phyloP scores from a whole-genome alignment of 176 grass and related monocot species.

The Musa troglodytarum region DNA sequence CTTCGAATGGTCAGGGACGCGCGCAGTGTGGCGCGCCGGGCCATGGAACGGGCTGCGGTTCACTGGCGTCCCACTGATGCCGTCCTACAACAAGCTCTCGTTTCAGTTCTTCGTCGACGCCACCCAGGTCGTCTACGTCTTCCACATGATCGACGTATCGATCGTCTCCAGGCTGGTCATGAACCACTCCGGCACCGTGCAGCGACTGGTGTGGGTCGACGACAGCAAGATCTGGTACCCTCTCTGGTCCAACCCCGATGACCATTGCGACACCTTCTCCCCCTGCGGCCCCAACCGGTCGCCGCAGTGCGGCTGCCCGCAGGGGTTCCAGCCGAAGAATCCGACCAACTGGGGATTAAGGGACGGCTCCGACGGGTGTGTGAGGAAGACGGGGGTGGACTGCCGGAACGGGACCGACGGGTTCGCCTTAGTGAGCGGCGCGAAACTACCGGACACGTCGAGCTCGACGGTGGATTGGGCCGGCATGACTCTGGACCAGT shows the following conservation, averaged over 20 bases:
- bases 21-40: slow-evolving; percentile 3
- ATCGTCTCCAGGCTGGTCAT: slow-evolving; percentile 7
- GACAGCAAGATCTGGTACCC: not conserved
- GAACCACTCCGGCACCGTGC: slow-evolving; percentile 33
- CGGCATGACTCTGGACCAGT: slow-evolving; percentile 36
- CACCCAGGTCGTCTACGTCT: slow-evolving; percentile 44
- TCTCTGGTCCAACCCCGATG: slow-evolving; percentile 22
- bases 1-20: slow-evolving; percentile 11
- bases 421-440: too few relatives aligned
- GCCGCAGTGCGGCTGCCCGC: too few relatives aligned
- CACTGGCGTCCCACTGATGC: slow-evolving; percentile 63
- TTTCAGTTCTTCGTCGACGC: slow-evolving; percentile 37
- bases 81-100: slow-evolving; percentile 40
- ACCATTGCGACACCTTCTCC: not conserved
- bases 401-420: too few relatives aligned
- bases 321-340: too few relatives aligned
- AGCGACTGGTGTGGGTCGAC: slow-evolving; percentile 32
- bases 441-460: slow-evolving; percentile 53
- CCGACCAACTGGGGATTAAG: too few relatives aligned
- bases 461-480: slow-evolving; percentile 38
- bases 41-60: slow-evolving; percentile 30
- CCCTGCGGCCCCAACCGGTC: too few relatives aligned
- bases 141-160: not conserved
- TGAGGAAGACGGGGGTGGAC: too few relatives aligned
- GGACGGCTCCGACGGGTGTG: too few relatives aligned